These are phyloP conservation scores for Claviceps africana DNA, from an alignment of 2,329 filamentous ascomycete genomes.

Conservation along the genomic window DNA sequence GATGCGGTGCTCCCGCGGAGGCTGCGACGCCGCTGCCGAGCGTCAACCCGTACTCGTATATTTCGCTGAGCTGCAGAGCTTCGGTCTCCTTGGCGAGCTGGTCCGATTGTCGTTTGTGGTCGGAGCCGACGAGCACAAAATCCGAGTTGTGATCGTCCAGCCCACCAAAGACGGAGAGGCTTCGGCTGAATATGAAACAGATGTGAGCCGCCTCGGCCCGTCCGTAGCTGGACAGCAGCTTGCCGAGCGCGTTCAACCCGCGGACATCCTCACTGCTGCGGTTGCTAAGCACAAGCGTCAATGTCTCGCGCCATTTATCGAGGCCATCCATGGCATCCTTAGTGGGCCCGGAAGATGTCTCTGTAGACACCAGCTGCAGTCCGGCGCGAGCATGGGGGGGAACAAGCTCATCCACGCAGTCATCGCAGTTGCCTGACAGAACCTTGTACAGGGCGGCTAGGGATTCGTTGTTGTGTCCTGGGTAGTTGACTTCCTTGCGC, in stretches of 20 bases:
- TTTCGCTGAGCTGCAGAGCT: constrained; percentile 82
- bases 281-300: constrained; percentile 77
- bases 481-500: constrained; percentile 78
- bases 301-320: constrained; percentile 86
- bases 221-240: constrained; percentile 70
- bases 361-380: constrained; percentile 77
- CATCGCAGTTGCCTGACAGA: constrained; percentile 83
- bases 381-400: constrained; percentile 84
- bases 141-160: constrained; percentile 65
- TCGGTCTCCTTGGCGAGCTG: constrained; percentile 71
- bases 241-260: constrained; percentile 67
- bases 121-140: constrained; percentile 73
- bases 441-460: constrained; percentile 87
- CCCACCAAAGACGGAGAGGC: constrained; percentile 59
- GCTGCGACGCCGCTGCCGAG: constrained; percentile 43
- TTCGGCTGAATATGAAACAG: constrained; percentile 78
- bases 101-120: constrained; percentile 58
- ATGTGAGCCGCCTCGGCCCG: constrained; percentile 84
- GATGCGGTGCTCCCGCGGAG: constrained; percentile 54
- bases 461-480: constrained; percentile 68
- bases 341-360: constrained; percentile 42
- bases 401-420: constrained; percentile 90
- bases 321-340: constrained; percentile 71
- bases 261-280: constrained; percentile 65
- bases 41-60: constrained; percentile 81